phyloP scores from a whole-genome alignment of 495 filamentous ascomycete species.

The Penicillium taxi region DNA sequence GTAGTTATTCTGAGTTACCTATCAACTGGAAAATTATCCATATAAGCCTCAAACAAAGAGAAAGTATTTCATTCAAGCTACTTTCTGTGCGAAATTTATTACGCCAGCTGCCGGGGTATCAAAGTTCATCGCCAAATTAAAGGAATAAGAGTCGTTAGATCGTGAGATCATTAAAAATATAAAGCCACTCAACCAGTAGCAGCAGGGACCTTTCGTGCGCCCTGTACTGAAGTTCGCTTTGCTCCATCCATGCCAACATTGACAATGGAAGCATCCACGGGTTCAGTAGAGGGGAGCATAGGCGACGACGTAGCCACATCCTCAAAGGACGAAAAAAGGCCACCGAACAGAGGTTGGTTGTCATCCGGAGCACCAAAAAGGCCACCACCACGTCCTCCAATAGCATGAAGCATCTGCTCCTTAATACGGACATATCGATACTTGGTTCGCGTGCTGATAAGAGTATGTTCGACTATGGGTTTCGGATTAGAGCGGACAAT shows the following conservation, averaged over 20 bases:
- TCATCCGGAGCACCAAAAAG: constrained; percentile 39
- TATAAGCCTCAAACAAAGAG: too few relatives aligned
- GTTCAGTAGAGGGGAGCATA: constrained; percentile 13
- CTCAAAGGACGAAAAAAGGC: constrained; percentile 29
- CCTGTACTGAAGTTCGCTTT: constrained; percentile 19
- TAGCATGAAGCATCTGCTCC: constrained; percentile 75
- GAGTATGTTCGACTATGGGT: constrained; percentile 59
- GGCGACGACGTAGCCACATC: constrained; percentile 20
- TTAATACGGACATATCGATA: constrained; percentile 82
- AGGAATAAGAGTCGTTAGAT: constrained; percentile 12
- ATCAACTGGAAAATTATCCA: too few relatives aligned
- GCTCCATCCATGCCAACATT: constrained; percentile 8
- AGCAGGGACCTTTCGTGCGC: constrained; percentile 19
- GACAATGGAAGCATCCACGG: constrained; percentile 12
- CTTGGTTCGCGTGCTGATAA: constrained; percentile 58
- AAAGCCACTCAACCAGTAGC: constrained; percentile 8
- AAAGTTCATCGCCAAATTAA: constrained; percentile 17
- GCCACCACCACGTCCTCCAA: constrained; percentile 42
- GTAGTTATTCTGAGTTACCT: too few relatives aligned
- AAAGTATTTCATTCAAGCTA: constrained; percentile 1
- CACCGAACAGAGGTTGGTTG: constrained; percentile 22
- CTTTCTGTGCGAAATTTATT: background rate
- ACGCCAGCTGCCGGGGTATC: constrained; percentile 18
- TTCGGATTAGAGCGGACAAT: constrained; percentile 66
- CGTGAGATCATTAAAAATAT: constrained; percentile 1